Evolutionary conservation across 805 yeast species (phyloP), one percentile per base, ranked within the genome.

Genomic region (Candida anglica): DNA sequence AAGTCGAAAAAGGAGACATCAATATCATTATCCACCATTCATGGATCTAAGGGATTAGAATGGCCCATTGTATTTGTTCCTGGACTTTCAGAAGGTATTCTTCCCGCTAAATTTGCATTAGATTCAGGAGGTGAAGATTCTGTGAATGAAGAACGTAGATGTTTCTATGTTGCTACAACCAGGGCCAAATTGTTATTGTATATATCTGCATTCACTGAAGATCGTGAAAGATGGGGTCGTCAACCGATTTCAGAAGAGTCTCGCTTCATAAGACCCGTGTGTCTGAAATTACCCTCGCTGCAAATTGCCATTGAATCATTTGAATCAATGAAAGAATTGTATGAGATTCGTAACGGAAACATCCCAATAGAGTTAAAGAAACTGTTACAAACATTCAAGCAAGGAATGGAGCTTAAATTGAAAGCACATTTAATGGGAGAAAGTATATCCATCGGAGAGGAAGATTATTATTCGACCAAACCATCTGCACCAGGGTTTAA

Each of bases 1-100:
- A 42, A 42, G 5, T 27, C 36, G 1, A 22, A 15, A 9, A 35
- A 34, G 2, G 19, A 15, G n/a, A 37, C 35, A 13, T 18, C 22
- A 3, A 63, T 47, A 33, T 58, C 69, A 4, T 34, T 91, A 0
- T 82, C 95, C 0, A 93, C 98, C 0, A 82, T 91, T 9, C 98
- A 91, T 53, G 86, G 88, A 0, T 79, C 97, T 1, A 91, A 91
- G 53, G 98, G 98, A 1, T 65, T 89, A 2, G 98, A 91, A 53
- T 91, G 98, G 97, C 91, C 95, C 0, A 76, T 86, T 10, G 97
- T 91, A 0, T 86, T 86, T 50, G 73, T 86, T 9, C 87, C 94
- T 0, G 82, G 86, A 0, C 58, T 85, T 13, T 66, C 73, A 20
- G 86, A 83, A 30, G 81, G 83, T 1, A 55, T 75, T 10, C 59